phyloP scores from a whole-genome alignment of 1,284 basidiomycete genomes.

The Ustilago nuda region DNA sequence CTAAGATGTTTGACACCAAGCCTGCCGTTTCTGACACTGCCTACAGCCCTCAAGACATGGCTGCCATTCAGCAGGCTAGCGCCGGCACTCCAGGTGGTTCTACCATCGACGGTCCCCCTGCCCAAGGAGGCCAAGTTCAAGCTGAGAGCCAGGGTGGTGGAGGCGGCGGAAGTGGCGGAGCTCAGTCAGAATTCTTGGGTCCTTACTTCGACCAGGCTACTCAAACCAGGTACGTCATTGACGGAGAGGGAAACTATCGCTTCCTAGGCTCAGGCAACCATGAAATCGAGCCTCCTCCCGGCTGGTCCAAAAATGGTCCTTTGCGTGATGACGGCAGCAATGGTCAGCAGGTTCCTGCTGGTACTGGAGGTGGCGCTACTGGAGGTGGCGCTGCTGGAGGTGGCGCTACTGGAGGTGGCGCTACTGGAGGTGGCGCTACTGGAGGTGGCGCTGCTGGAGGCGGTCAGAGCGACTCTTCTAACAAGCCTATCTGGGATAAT shows the following conservation, averaged over 20 bases:
- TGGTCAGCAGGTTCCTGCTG: neutral
- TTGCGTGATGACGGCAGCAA: neutral
- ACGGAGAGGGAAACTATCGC: neutral
- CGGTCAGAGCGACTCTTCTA: neutral
- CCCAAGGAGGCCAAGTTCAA: neutral
- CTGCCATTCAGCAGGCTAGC: conserved; percentile 25
- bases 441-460: neutral
- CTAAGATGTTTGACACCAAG: conserved; percentile 37
- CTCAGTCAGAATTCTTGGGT: neutral
- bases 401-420: conserved; percentile 3
- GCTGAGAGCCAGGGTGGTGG: neutral
- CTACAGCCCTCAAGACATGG: conserved; percentile 23
- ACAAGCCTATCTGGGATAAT: conserved; percentile 5
- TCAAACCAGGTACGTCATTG: neutral
- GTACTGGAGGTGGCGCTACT: neutral
- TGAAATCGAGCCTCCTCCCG: neutral
- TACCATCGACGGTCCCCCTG: conserved; percentile 14
- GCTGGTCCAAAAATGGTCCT: neutral
- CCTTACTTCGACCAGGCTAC: neutral
- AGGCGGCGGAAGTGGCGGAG: neutral
- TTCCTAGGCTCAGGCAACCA: neutral
- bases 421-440: neutral
- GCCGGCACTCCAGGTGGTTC: conserved; percentile 16
- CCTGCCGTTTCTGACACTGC: conserved; percentile 28
- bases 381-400: neutral